Conservation (phyloP, 768 basidiomycete species). For the Pleurotus platypus region DNA sequence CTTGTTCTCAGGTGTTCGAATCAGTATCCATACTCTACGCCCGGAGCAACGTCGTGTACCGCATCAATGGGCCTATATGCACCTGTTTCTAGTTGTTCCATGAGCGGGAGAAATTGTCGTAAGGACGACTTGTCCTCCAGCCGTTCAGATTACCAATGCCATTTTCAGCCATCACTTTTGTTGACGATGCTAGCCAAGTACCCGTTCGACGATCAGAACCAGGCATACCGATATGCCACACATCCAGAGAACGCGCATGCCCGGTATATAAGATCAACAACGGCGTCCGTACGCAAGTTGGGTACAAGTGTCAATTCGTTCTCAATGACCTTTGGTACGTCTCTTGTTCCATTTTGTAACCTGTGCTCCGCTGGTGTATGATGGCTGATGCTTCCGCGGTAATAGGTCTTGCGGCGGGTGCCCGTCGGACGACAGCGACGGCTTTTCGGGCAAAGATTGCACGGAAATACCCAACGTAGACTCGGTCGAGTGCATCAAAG, state of each 20-base stretch:
- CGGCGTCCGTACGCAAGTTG: slow-evolving; percentile 8
- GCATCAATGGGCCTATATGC: slow-evolving; percentile 15
- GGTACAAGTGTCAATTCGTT: slow-evolving; percentile 21
- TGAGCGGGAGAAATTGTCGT: slow-evolving; percentile 17
- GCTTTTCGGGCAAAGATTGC: slow-evolving; percentile 38
- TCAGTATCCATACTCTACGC: slow-evolving; percentile 20
- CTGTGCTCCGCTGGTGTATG: neutral
- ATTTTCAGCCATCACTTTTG: slow-evolving; percentile 7
- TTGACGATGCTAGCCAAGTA: slow-evolving; percentile 9
- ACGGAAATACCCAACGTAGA: slow-evolving; percentile 39
- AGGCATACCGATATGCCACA: slow-evolving; percentile 14
- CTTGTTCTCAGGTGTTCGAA: slow-evolving; percentile 17
- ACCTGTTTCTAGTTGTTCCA: slow-evolving; percentile 12
- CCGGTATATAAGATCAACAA: slow-evolving; percentile 16
- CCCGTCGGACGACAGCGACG: slow-evolving; percentile 13
- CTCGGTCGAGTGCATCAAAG: slow-evolving; percentile 28
- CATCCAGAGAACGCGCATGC: slow-evolving; percentile 19
- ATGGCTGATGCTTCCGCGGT: neutral
- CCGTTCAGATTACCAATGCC: neutral
- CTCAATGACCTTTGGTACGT: slow-evolving; percentile 22
- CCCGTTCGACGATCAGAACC: slow-evolving; percentile 6
- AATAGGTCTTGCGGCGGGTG: slow-evolving; percentile 28
- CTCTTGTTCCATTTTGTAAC: neutral
- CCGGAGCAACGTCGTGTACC: slow-evolving; percentile 19
- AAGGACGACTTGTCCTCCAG: neutral